A percentile compares a stretch with the other conserved stretches of the same genome.
phyloP scores from a whole-genome alignment of 306 rosid species.

The Dryas alaskensis region DNA sequence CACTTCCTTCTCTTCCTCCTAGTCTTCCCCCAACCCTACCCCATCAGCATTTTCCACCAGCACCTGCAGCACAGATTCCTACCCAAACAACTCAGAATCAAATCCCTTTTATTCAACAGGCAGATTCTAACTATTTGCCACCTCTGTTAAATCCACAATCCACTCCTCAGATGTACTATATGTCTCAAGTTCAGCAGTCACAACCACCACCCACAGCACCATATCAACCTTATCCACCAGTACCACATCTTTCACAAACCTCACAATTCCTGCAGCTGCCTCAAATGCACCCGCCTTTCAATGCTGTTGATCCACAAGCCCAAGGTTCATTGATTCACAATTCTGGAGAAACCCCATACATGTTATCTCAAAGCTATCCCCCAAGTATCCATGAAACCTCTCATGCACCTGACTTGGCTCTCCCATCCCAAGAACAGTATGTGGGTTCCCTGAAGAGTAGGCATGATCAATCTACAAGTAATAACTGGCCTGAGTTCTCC shows the following conservation, averaged over 20 bases:
- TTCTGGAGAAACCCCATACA: slow-evolving; percentile 15
- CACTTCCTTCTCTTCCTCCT: slow-evolving; percentile 16
- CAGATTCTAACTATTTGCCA: slow-evolving; percentile 22
- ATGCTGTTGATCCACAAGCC: slow-evolving; percentile 22
- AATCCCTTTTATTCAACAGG: slow-evolving; percentile 8
- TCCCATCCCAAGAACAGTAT: slow-evolving; percentile 22
- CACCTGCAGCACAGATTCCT: slow-evolving; percentile 21
- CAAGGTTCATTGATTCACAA: slow-evolving; percentile 1
- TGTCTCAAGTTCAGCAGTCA: slow-evolving; percentile 24
- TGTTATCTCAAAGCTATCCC: slow-evolving; percentile 23
- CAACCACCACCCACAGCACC: slow-evolving; percentile 16
- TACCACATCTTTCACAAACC: slow-evolving; percentile 17
- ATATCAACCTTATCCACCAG: slow-evolving; percentile 22
- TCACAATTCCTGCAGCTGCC: slow-evolving; percentile 24
- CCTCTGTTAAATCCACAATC: slow-evolving; percentile 26
- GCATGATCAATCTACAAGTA: slow-evolving; percentile 21
- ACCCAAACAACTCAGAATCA: slow-evolving; percentile 19
- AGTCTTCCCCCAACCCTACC: slow-evolving; percentile 16
- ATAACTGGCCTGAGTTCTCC: slow-evolving; percentile 11
- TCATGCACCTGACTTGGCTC: slow-evolving; percentile 11
- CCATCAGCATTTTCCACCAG: slow-evolving; percentile 18
- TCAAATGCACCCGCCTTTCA: slow-evolving; percentile 1
- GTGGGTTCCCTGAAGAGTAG: slow-evolving; percentile 17
- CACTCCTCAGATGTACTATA: slow-evolving; percentile 19
- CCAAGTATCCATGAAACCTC: slow-evolving; percentile 23